These are phyloP conservation scores for Irpex lacteus DNA, from an alignment of 1,284 basidiomycete species.

Conservation along the genomic window DNA sequence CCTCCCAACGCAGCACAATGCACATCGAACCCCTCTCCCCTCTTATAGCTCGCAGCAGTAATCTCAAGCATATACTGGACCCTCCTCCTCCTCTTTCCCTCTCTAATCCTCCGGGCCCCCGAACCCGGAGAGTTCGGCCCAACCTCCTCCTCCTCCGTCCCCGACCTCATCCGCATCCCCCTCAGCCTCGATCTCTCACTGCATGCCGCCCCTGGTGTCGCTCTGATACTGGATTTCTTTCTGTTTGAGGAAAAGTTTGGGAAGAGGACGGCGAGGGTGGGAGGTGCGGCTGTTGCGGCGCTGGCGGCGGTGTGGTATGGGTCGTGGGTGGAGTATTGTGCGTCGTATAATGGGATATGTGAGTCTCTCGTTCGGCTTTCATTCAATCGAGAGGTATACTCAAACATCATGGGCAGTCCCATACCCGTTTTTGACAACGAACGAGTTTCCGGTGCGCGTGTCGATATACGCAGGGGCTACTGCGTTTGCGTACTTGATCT, in stretches of 20 bases:
- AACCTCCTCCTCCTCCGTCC: conserved; percentile 26
- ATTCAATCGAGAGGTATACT: no score
- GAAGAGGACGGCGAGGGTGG: conserved; percentile 38
- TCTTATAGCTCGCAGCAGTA: conserved; percentile 54
- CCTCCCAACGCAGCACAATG: no score
- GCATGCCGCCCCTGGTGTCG: conserved; percentile 61
- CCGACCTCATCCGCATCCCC: conserved; percentile 48
- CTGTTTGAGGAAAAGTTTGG: conserved; percentile 62
- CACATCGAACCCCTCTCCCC: no score
- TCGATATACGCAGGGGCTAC: conserved; percentile 58
- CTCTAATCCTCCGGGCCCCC: conserved; percentile 44
- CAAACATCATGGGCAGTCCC: conserved; percentile 48
- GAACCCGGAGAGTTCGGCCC: conserved; percentile 11
- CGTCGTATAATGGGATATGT: conserved; percentile 63
- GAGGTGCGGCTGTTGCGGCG: conserved; percentile 44
- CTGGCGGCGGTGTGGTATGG: conserved; percentile 53
- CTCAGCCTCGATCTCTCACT: conserved; percentile 63
- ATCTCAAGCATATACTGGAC: conserved; percentile 76
- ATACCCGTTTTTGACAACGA: conserved; percentile 77
- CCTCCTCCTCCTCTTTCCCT: conserved; percentile 49
- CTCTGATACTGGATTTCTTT: conserved; percentile 70
- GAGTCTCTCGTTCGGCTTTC: conserved; percentile 27
- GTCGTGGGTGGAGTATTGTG: conserved; percentile 69
- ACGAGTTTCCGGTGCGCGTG: conserved; percentile 48
- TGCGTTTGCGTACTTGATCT: conserved; percentile 52